Evolutionary conservation across 176 grass and related monocot species (phyloP).

Genomic region (Eleusine indica): DNA sequence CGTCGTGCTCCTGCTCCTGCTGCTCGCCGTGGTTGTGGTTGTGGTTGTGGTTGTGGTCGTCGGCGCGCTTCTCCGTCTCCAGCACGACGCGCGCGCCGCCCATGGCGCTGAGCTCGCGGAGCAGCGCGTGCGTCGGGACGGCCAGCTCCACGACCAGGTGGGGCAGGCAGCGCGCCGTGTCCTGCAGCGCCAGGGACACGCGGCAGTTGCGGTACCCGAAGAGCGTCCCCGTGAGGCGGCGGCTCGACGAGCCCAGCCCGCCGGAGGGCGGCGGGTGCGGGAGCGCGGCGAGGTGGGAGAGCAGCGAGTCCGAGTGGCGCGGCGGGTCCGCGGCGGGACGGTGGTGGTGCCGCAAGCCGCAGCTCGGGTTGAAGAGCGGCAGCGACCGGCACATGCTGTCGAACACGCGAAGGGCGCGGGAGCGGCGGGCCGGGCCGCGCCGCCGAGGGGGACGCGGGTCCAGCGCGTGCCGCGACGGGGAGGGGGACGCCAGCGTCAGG

Average conservation of each 20-base stretch:
- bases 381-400: conserved; percentile 54
- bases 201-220: conserved; percentile 67
- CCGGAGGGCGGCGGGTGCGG: background rate
- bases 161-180: conserved; percentile 68
- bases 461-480: conserved; percentile 20
- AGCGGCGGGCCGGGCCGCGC: background rate
- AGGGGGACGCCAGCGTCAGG: background rate
- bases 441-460: conserved; percentile 44
- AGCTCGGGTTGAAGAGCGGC: conserved; percentile 55
- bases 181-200: conserved; percentile 65
- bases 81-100: conserved; percentile 71
- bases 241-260: background rate
- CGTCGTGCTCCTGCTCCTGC: background rate
- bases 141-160: conserved; percentile 72
- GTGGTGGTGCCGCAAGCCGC: background rate
- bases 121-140: conserved; percentile 70
- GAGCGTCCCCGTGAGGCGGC: conserved; percentile 60
- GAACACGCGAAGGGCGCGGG: conserved; percentile 48
- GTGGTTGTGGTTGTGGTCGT: background rate
- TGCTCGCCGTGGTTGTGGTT: background rate
- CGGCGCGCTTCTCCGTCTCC: conserved; percentile 65
- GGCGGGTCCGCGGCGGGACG: background rate
- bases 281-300: conserved; percentile 14
- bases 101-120: conserved; percentile 68
- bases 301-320: conserved; percentile 26